A percentile compares a stretch with the other conserved stretches of the same genome.
These are phyloP conservation scores for Coix lacrymajobi DNA, from an alignment of 176 grass and related monocot species.

Conservation along the genomic window DNA sequence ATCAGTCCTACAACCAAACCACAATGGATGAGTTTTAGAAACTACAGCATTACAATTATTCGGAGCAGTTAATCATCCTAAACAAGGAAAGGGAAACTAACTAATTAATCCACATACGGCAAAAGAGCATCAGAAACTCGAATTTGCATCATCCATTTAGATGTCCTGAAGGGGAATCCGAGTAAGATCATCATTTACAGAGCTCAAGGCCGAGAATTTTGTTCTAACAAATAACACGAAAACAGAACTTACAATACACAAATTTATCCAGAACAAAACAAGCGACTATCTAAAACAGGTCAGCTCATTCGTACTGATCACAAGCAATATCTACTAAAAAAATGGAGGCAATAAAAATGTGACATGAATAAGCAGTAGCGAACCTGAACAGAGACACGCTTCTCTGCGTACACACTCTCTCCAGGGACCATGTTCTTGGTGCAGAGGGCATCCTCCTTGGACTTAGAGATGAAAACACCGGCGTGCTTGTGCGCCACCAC, in stretches of 20 bases:
- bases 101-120: not conserved
- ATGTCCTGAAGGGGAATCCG: slow-evolving; percentile 99
- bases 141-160: slow-evolving; percentile 79
- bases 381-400: slow-evolving; percentile 81
- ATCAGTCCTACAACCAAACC: not conserved
- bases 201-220: not conserved
- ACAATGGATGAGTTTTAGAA: not conserved
- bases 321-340: not conserved
- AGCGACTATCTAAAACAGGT: not conserved
- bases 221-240: not conserved
- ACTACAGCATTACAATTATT: not conserved
- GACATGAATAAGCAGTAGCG: too few relatives aligned
- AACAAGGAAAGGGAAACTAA: not conserved
- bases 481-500: slow-evolving; percentile 74
- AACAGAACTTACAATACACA: not conserved
- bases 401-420: slow-evolving; percentile 86
- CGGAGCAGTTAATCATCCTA: not conserved
- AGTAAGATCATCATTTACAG: slow-evolving; percentile 78
- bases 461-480: slow-evolving; percentile 81
- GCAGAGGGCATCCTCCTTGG: slow-evolving; percentile 94
- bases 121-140: slow-evolving; percentile 62
- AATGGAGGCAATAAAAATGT: rapidly evolving
- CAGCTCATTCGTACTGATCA: not conserved
- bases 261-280: not conserved
- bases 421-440: slow-evolving; percentile 84